Evolutionary conservation across 208 protist genomes (phyloP).

Genomic region (Balamuthia mandrillaris): DNA sequence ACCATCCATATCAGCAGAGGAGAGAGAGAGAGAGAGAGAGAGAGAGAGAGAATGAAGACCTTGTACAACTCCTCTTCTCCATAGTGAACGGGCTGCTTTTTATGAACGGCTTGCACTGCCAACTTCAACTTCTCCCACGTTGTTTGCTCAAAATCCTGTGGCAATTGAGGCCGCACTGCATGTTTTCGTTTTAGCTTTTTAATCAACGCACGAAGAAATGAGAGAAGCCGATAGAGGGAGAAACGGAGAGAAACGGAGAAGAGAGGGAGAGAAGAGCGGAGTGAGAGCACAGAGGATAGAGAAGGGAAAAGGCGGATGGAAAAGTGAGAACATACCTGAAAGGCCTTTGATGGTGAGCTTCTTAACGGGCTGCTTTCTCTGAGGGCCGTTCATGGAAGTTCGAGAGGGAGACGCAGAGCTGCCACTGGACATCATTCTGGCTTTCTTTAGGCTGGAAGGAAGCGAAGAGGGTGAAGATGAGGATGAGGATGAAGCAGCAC

Average conservation of each 20-base stretch:
- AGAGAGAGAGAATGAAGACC: constrained; percentile 4
- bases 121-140: constrained; percentile 59
- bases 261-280: background rate
- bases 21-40: background rate
- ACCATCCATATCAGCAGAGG: background rate
- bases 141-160: constrained; percentile 52
- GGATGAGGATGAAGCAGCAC: background rate
- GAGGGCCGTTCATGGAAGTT: background rate
- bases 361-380: constrained; percentile 19
- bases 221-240: background rate
- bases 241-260: background rate
- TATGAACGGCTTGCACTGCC: constrained; percentile 55
- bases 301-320: background rate
- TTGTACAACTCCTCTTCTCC: constrained; percentile 64
- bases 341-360: constrained; percentile 21
- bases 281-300: background rate
- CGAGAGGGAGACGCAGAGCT: background rate
- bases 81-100: constrained; percentile 34
- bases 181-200: background rate
- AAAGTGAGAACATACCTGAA: background rate
- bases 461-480: background rate
- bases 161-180: constrained; percentile 21
- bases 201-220: background rate
- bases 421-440: background rate
- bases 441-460: background rate